These are phyloP conservation scores for Suillus luteus DNA, from an alignment of 768 basidiomycete species.

Conservation along the genomic window DNA sequence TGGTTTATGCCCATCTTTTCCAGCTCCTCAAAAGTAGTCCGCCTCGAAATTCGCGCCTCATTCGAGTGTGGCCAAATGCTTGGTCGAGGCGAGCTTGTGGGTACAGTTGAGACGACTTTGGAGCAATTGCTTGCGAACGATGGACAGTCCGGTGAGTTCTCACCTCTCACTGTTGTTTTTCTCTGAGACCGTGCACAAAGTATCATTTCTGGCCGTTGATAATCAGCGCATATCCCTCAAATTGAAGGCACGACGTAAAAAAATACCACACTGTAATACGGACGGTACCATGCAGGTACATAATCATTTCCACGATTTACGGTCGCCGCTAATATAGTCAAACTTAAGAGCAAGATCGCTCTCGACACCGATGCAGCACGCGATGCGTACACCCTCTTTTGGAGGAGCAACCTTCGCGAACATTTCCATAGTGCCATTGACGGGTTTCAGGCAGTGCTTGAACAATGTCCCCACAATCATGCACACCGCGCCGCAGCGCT, in stretches of 20 bases:
- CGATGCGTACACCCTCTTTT: not conserved
- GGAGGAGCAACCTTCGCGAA: not conserved
- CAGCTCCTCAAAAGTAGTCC: not conserved
- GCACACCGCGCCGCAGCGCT: not conserved
- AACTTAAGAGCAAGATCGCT: not conserved
- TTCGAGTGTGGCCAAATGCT: not conserved
- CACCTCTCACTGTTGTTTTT: not conserved
- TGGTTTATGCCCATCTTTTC: not conserved
- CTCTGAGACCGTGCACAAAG: not conserved
- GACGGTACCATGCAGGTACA: not conserved
- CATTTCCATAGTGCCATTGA: not conserved
- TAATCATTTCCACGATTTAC: not conserved
- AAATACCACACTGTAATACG: not conserved
- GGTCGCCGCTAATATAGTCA: not conserved
- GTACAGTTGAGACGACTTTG: not conserved
- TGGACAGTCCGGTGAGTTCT: not conserved
- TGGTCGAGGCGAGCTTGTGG: not conserved
- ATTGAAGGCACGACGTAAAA: not conserved
- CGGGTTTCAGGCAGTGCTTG: slow-evolving; percentile 2
- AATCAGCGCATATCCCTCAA: not conserved
- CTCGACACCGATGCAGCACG: not conserved
- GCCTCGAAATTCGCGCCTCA: not conserved
- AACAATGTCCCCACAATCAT: not conserved
- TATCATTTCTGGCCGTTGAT: not conserved
- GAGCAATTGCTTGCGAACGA: not conserved